Conservation (phyloP, 2,329 filamentous ascomycete species). For the Fusarium buxicola region DNA sequence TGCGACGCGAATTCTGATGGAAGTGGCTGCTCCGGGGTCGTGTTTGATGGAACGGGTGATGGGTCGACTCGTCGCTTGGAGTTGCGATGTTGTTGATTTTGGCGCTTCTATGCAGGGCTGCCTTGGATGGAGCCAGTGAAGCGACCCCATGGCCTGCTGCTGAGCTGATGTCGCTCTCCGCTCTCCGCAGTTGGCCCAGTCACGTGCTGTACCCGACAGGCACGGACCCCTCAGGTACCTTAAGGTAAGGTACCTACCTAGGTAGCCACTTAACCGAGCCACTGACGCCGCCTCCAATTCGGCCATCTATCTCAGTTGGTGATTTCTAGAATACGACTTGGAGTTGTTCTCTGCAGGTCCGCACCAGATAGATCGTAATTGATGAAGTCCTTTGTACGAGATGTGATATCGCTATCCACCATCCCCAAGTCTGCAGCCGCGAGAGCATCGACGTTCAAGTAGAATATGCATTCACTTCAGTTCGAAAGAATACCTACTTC, state of each 20-base stretch:
- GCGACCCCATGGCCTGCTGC: conserved; percentile 19
- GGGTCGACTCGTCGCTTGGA: conserved; percentile 38
- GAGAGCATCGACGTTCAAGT: no score
- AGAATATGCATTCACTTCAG: no score
- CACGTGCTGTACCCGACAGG: conserved; percentile 1
- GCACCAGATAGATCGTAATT: no score
- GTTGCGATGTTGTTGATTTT: conserved; percentile 44
- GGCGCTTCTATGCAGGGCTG: conserved; percentile 34
- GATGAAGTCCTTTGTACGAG: no score
- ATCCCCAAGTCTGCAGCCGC: no score
- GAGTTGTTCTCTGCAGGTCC: not conserved
- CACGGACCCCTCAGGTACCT: conserved; percentile 4
- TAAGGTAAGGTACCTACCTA: no score
- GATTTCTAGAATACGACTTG: not conserved
- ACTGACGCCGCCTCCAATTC: not conserved
- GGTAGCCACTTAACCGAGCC: no score
- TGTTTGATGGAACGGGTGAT: conserved; percentile 45
- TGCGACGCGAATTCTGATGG: conserved; percentile 49
- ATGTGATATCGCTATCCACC: no score
- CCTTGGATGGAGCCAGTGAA: conserved; percentile 34
- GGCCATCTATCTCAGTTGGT: no score
- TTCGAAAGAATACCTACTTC: no score
- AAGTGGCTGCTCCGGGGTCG: conserved; percentile 38
- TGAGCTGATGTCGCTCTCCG: not conserved
- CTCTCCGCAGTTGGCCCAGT: conserved; percentile 4